Conservation (phyloP, 768 basidiomycete genomes). For the Antrodiella citrinella region DNA sequence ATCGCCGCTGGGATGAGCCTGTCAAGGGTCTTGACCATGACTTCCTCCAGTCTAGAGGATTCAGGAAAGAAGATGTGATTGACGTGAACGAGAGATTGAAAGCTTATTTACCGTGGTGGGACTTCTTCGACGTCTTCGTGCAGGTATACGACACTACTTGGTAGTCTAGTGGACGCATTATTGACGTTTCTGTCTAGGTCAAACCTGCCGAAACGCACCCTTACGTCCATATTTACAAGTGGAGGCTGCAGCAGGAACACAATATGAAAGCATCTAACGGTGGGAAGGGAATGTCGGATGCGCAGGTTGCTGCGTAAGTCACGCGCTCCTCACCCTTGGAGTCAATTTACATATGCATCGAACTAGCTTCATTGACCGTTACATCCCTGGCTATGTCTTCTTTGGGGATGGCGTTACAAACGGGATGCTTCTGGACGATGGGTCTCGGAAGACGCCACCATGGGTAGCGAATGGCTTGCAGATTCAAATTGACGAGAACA, state of each 20-base stretch:
- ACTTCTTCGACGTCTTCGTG: slow-evolving; percentile 62
- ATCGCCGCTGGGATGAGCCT: slow-evolving; percentile 39
- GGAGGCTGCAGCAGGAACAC: slow-evolving; percentile 88
- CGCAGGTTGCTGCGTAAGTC: slow-evolving; percentile 50
- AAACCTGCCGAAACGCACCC: slow-evolving; percentile 27
- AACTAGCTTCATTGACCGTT: slow-evolving; percentile 83
- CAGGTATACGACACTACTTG: slow-evolving; percentile 43
- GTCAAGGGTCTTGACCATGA: slow-evolving; percentile 23
- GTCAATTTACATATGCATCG: slow-evolving; percentile 2
- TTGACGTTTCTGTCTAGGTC: slow-evolving; percentile 25
- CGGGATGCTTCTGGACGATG: slow-evolving; percentile 21
- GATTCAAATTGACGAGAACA: slow-evolving; percentile 45
- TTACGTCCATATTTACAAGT: slow-evolving; percentile 63
- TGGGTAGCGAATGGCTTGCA: slow-evolving; percentile 47
- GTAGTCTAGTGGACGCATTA: too few species aligned
- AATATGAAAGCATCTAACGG: slow-evolving; percentile 81
- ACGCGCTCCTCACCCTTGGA: too few species aligned
- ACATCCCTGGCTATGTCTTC: slow-evolving; percentile 91
- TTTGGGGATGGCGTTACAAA: slow-evolving; percentile 53
- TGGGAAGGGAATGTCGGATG: slow-evolving; percentile 84
- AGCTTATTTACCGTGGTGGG: slow-evolving; percentile 62
- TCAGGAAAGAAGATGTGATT: slow-evolving; percentile 45
- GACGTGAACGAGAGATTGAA: slow-evolving; percentile 56
- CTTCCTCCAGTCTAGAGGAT: slow-evolving; percentile 26
- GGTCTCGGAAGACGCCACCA: slow-evolving; percentile 13